Conservation (phyloP, 1,284 basidiomycete species). For the Grifola frondosa region DNA sequence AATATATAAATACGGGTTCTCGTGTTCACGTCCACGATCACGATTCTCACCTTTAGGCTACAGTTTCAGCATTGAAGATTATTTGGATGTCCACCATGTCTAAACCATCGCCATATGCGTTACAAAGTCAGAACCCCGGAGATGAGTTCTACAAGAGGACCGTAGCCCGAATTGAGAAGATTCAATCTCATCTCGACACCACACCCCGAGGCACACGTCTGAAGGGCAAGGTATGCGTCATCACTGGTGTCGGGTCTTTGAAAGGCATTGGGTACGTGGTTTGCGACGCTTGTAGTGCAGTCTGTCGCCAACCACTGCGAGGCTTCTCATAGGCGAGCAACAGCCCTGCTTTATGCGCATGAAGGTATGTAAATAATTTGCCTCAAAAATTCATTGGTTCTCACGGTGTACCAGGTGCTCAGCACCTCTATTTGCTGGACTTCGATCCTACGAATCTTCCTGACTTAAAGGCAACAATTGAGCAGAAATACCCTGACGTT, state of each 20-base stretch:
- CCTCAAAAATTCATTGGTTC: conserved; percentile 4
- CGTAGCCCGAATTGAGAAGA: conserved; percentile 60
- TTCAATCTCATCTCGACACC: conserved; percentile 68
- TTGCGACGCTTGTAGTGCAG: conserved; percentile 3
- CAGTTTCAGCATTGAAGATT: too few relatives aligned
- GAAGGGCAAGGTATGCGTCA: conserved; percentile 82
- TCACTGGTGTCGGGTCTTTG: conserved; percentile 84
- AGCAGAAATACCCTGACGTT: conserved; percentile 72
- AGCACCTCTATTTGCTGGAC: conserved; percentile 84
- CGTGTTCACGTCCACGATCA: too few relatives aligned
- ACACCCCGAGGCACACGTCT: conserved; percentile 60
- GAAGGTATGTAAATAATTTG: conserved; percentile 53
- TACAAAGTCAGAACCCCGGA: too few relatives aligned
- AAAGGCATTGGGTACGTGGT: conserved; percentile 78
- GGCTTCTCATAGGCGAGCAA: conserved; percentile 59
- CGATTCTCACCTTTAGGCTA: too few relatives aligned
- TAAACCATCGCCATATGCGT: too few relatives aligned
- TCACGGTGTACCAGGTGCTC: conserved; percentile 56
- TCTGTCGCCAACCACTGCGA: conserved; percentile 6
- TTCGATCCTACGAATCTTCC: conserved; percentile 71
- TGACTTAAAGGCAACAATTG: conserved; percentile 68
- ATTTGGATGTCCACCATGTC: too few relatives aligned
- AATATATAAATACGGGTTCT: too few relatives aligned
- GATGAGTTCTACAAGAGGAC: conserved; percentile 59
- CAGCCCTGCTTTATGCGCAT: conserved; percentile 76